These are phyloP conservation scores for Fusarium pseudocircinatum DNA, from an alignment of 2,329 filamentous ascomycete genomes.

Conservation along the genomic window DNA sequence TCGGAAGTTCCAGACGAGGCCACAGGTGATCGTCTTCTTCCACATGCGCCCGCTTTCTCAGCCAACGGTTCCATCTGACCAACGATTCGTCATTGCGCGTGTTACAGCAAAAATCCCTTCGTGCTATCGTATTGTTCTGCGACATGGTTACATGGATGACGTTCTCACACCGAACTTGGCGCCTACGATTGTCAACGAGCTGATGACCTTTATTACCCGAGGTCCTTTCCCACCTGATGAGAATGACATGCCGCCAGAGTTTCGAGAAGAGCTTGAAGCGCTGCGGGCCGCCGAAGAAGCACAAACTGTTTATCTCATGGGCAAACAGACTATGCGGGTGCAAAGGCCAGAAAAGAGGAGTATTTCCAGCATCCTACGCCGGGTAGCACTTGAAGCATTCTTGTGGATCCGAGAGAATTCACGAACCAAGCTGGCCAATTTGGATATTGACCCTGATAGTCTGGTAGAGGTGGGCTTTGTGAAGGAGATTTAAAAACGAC, in stretches of 20 bases:
- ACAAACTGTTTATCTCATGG: slow-evolving; percentile 66
- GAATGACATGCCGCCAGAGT: slow-evolving; percentile 38
- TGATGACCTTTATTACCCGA: slow-evolving; percentile 63
- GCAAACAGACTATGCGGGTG: slow-evolving; percentile 67
- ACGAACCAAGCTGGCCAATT: slow-evolving; percentile 71
- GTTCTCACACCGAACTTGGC: slow-evolving; percentile 72
- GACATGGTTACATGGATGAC: slow-evolving; percentile 79
- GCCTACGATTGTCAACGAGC: slow-evolving; percentile 64
- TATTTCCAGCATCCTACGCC: slow-evolving; percentile 50
- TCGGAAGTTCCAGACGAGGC: slow-evolving; percentile 73
- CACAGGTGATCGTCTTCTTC: slow-evolving; percentile 78
- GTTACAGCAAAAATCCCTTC: slow-evolving; percentile 60
- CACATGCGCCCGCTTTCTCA: slow-evolving; percentile 72
- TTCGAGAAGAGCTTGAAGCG: slow-evolving; percentile 52
- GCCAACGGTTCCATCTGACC: slow-evolving; percentile 61
- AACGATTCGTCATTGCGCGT: slow-evolving; percentile 59
- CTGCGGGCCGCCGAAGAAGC: slow-evolving; percentile 56
- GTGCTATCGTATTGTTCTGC: slow-evolving; percentile 74
- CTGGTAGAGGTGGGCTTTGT: slow-evolving; percentile 76
- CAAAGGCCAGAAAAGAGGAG: slow-evolving; percentile 54
- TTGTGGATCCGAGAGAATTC: slow-evolving; percentile 74
- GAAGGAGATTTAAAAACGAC: slow-evolving; percentile 64
- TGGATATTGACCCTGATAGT: slow-evolving; percentile 60
- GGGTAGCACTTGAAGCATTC: slow-evolving; percentile 62
- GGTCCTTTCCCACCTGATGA: slow-evolving; percentile 41